Evolutionary conservation across 257 asterid genomes (phyloP), one percentile per base, ranked within the genome.

Genomic region (Schizonepeta tenuifolia): DNA sequence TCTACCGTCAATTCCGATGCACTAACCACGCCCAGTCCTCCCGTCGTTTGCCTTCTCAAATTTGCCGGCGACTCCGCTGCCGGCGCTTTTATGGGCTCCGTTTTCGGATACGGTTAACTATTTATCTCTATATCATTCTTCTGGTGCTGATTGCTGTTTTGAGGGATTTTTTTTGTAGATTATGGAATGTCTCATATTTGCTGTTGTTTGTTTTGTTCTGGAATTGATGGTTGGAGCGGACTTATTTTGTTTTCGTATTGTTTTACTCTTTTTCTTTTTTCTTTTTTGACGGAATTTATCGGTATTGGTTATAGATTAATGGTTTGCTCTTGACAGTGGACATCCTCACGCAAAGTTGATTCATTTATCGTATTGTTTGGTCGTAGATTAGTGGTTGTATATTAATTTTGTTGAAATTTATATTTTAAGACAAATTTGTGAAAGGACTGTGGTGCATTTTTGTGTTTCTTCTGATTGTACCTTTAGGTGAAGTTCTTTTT

Each of bases 81-180:
- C 60, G 92, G 97, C 5, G 97, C 94, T 61, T 71, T 87, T 61
- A 84, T 89, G 90, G 97, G 96, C 33, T 90, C 97, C 73, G 65
- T 90, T 79, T 87, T 87, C 21, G 97, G 97, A 15, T 77, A 83
- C 41, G 97, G 97, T 89, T 77, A 36, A 7, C 1, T 14, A 6
- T 3, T 11, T 41, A 14, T 40, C 12, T 46, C 0, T 14, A 14
- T 46, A 17, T 17, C 8, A 14, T 40, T 21, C 18, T 20, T 58
- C 40, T 28, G 65, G 33, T 21, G 31, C 15, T 20, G 14, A 28
- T 3, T 28, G 33, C 5, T 28, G 33, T 17, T 20, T 18, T 53
- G 7, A 12, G 20, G 7, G 20, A 2, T 15, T 14, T 5, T 17
- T n/a, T 53, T 4, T 28, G 0, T 57, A 21, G 56, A 21, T 22